Evolutionary conservation across 2,329 filamentous ascomycete species (phyloP).

Genomic region (Colletotrichum eremochloae): DNA sequence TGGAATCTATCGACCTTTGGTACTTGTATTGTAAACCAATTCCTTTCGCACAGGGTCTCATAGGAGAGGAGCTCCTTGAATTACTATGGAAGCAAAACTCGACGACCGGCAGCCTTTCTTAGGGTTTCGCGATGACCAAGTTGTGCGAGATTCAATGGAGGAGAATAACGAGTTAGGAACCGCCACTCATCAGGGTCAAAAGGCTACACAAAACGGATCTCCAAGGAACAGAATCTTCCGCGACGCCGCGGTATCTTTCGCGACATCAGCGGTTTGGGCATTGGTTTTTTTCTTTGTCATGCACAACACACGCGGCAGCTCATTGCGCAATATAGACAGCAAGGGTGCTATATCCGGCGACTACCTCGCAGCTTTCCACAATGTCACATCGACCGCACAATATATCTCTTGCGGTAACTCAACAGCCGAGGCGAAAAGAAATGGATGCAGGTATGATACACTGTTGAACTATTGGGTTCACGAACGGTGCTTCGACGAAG

Average conservation of each 20-base stretch:
- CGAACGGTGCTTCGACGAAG: slow-evolving; percentile 44
- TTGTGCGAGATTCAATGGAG: neutral
- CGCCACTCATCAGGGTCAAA: neutral
- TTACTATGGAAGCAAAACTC: slow-evolving; percentile 15
- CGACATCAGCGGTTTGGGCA: slow-evolving; percentile 45
- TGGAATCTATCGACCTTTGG: neutral
- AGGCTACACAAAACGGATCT: slow-evolving; percentile 3
- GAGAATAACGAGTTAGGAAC: neutral
- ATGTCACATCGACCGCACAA: slow-evolving; percentile 43
- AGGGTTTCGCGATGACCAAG: slow-evolving; percentile 28
- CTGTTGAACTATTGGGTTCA: slow-evolving; percentile 47
- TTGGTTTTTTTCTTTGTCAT: slow-evolving; percentile 37
- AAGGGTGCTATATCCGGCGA: neutral
- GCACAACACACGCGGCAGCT: neutral
- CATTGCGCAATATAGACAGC: neutral
- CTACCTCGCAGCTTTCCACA: slow-evolving; percentile 32
- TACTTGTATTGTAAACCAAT: neutral
- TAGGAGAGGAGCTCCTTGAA: neutral
- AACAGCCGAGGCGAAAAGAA: slow-evolving; percentile 38
- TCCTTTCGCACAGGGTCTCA: too few species aligned
- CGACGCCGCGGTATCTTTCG: slow-evolving; percentile 22
- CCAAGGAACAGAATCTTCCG: slow-evolving; percentile 1
- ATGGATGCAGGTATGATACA: slow-evolving; percentile 46
- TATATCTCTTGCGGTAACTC: slow-evolving; percentile 44
- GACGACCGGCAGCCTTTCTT: slow-evolving; percentile 36